These are phyloP conservation scores for Trichoderma brevicompactum DNA, from an alignment of 2,329 filamentous ascomycete species.

Conservation along the genomic window DNA sequence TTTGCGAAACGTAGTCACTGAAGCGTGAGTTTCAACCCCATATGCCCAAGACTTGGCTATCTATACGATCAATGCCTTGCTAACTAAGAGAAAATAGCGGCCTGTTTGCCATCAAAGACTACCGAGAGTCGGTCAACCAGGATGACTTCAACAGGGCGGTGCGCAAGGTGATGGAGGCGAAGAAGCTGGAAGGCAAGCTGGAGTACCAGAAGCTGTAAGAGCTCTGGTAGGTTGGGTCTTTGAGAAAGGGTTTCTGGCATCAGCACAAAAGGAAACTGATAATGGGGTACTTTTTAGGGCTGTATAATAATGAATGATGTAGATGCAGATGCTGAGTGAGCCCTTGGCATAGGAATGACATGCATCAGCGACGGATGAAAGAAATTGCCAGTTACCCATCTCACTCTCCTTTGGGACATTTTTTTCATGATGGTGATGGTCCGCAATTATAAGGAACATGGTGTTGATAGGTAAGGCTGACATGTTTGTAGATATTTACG, in stretches of 20 bases:
- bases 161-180: constrained; percentile 92
- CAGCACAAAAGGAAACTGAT: constrained; percentile 3
- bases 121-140: constrained; percentile 93
- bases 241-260: constrained; percentile 9
- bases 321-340: constrained; percentile 33
- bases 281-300: constrained; percentile 33
- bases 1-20: constrained; percentile 95
- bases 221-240: neutral
- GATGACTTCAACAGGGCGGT: constrained; percentile 99
- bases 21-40: constrained; percentile 73
- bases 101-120: constrained; percentile 97
- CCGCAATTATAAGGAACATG: neutral
- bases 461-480: constrained; percentile 2
- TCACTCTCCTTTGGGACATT: neutral
- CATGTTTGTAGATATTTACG: constrained; percentile 2
- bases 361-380: neutral
- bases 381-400: neutral
- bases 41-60: too few species aligned
- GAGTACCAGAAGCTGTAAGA: constrained; percentile 92
- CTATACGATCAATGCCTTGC: neutral
- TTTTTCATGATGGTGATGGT: neutral
- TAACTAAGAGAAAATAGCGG: constrained; percentile 59
- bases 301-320: constrained; percentile 37
- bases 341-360: constrained; percentile 36
- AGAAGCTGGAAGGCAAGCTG: constrained; percentile 98